A percentile compares a stretch with the other conserved stretches of the same genome.
phyloP scores from a whole-genome alignment of 257 asterid genomes.

The Phtheirospermum japonicum region DNA sequence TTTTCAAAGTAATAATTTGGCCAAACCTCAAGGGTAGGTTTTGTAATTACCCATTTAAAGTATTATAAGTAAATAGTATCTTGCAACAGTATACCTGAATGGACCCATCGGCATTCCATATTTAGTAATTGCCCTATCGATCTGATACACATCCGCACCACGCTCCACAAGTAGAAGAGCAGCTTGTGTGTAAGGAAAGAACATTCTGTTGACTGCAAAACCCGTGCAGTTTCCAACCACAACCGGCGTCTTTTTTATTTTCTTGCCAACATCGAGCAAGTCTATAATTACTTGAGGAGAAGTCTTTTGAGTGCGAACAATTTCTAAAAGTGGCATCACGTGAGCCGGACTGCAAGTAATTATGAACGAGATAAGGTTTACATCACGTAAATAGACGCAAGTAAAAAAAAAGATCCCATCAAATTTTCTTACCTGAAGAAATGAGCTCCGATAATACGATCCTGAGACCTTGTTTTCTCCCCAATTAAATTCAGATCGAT shows the following conservation, averaged over 20 bases:
- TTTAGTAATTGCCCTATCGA: constrained; percentile 70
- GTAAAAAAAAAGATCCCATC: background rate
- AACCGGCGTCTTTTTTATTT: constrained; percentile 87
- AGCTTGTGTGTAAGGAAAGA: constrained; percentile 93
- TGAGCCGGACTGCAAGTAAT: constrained; percentile 83
- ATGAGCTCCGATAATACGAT: constrained; percentile 94
- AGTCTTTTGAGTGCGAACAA: constrained; percentile 82
- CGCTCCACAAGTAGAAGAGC: constrained; percentile 82
- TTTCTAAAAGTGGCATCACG: constrained; percentile 95
- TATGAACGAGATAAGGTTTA: constrained; percentile 5
- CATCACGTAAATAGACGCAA: constrained; percentile 11
- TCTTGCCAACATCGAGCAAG: constrained; percentile 82
- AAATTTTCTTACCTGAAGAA: constrained; percentile 69
- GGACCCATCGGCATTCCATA: constrained; percentile 99
- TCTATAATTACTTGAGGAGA: constrained; percentile 87
- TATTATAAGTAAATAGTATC: background rate
- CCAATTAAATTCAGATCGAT: constrained; percentile 83
- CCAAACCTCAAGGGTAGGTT: no score
- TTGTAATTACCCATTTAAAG: background rate
- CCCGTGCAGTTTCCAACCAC: constrained; percentile 98
- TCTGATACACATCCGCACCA: constrained; percentile 77
- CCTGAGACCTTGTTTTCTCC: constrained; percentile 71
- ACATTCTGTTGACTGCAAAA: constrained; percentile 92
- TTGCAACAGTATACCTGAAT: constrained; percentile 54
- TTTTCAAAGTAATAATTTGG: no score